Evolutionary conservation across 371 early-diverging fungal genomes (phyloP).

Genomic region (Mucor piriformis): DNA sequence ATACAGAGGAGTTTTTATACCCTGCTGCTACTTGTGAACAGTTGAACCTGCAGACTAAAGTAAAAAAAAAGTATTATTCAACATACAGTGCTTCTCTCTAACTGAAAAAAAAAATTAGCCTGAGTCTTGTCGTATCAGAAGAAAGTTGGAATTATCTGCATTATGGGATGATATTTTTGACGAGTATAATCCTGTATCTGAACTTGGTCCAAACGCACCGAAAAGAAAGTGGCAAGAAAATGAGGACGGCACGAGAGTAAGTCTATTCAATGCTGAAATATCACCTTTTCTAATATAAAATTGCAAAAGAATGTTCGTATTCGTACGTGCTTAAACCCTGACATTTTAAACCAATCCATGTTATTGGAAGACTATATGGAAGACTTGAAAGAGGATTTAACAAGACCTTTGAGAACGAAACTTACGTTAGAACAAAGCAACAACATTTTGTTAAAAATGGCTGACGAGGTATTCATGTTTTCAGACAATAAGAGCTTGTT

Average conservation of each 20-base stretch:
- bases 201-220: neutral
- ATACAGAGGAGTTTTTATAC: too few relatives aligned
- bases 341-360: neutral
- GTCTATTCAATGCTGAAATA: neutral
- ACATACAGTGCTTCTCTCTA: too few relatives aligned
- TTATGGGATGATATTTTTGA: constrained; percentile 5
- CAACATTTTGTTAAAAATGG: neutral
- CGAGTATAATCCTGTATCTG: constrained; percentile 6
- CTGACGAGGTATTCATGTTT: neutral
- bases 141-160: neutral
- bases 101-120: too few relatives aligned
- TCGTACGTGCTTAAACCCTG: constrained; percentile 8
- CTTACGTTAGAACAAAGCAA: neutral
- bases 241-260: neutral
- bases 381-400: constrained; percentile 1
- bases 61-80: neutral
- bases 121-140: neutral
- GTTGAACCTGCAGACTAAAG: neutral
- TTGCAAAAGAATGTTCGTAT: constrained; percentile 6
- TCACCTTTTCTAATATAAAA: neutral
- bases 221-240: constrained; percentile 1
- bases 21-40: too few relatives aligned
- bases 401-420: constrained; percentile 8
- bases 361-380: constrained; percentile 9
- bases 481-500: neutral